Percentiles rank a stretch among this genome's conserved stretches.
Conservation (phyloP, 768 basidiomycete species). For the Termitomyces sp. region DNA sequence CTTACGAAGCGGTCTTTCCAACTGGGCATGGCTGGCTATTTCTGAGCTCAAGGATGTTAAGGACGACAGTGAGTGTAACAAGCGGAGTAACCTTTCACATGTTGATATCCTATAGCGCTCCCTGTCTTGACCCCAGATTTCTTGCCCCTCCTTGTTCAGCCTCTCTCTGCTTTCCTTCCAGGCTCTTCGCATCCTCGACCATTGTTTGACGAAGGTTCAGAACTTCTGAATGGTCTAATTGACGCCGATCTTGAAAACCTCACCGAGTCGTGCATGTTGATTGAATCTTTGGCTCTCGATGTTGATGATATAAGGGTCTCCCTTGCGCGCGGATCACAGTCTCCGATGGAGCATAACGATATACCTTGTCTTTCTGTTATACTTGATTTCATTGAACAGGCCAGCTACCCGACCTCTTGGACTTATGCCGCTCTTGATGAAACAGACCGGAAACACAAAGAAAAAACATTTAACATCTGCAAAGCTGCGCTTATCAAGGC, state of each 20-base stretch:
- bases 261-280: constrained; percentile 67
- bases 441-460: constrained; percentile 49
- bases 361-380: constrained; percentile 58
- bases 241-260: constrained; percentile 68
- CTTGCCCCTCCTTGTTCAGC: constrained; percentile 56
- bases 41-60: constrained; percentile 67
- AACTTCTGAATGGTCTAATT: constrained; percentile 41
- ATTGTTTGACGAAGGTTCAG: constrained; percentile 33
- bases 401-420: constrained; percentile 67
- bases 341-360: constrained; percentile 51
- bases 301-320: constrained; percentile 71
- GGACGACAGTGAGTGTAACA: constrained; percentile 52
- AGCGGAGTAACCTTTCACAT: not conserved
- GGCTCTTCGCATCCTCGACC: constrained; percentile 30
- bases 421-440: constrained; percentile 38
- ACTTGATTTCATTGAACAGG: constrained; percentile 71
- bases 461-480: constrained; percentile 74
- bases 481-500: constrained; percentile 85
- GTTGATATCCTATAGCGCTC: constrained; percentile 31
- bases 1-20: constrained; percentile 57
- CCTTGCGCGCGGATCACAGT: constrained; percentile 60
- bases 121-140: constrained; percentile 58
- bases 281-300: constrained; percentile 77
- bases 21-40: constrained; percentile 78
- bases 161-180: constrained; percentile 57